A percentile compares a stretch with the other conserved stretches of the same genome.
Evolutionary conservation across 768 basidiomycete genomes (phyloP).

Genomic region (Pleurotus ostreatus): DNA sequence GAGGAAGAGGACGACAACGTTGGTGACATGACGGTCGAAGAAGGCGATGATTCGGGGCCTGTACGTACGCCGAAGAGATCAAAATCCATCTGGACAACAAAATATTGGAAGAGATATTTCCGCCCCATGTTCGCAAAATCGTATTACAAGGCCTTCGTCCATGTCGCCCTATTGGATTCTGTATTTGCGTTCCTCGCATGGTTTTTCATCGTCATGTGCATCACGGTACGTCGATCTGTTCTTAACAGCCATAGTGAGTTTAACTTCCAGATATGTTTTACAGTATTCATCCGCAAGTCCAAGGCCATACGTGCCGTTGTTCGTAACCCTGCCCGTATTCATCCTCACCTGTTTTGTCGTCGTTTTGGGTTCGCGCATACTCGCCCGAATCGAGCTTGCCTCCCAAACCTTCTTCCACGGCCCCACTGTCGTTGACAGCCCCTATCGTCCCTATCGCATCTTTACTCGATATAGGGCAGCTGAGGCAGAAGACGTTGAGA

Average conservation of each 20-base stretch:
- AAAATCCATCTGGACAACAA: too few relatives aligned
- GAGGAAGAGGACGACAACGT: slow-evolving; percentile 34
- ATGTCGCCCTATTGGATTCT: slow-evolving; percentile 70
- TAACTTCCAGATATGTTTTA: slow-evolving; percentile 40
- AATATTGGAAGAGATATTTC: slow-evolving; percentile 42
- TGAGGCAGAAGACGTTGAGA: slow-evolving; percentile 28
- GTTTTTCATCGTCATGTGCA: slow-evolving; percentile 74
- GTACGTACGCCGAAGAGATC: too few relatives aligned
- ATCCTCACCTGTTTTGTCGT: slow-evolving; percentile 73
- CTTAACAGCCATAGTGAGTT: neutral
- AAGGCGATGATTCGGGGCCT: neutral
- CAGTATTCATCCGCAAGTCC: slow-evolving; percentile 42
- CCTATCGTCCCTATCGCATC: slow-evolving; percentile 56
- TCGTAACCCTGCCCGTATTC: slow-evolving; percentile 75
- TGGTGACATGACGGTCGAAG: slow-evolving; percentile 16
- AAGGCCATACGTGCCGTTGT: slow-evolving; percentile 24
- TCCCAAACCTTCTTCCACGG: slow-evolving; percentile 69
- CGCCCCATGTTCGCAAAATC: slow-evolving; percentile 47
- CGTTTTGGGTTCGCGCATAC: slow-evolving; percentile 64
- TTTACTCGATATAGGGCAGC: slow-evolving; percentile 59
- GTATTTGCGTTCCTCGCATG: slow-evolving; percentile 75
- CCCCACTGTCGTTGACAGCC: slow-evolving; percentile 55
- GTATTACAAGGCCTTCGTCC: slow-evolving; percentile 65
- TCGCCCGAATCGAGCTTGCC: slow-evolving; percentile 68
- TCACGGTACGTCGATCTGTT: slow-evolving; percentile 48